Conservation (phyloP, 371 early-diverging fungal species). For the Mycotypha africana region DNA sequence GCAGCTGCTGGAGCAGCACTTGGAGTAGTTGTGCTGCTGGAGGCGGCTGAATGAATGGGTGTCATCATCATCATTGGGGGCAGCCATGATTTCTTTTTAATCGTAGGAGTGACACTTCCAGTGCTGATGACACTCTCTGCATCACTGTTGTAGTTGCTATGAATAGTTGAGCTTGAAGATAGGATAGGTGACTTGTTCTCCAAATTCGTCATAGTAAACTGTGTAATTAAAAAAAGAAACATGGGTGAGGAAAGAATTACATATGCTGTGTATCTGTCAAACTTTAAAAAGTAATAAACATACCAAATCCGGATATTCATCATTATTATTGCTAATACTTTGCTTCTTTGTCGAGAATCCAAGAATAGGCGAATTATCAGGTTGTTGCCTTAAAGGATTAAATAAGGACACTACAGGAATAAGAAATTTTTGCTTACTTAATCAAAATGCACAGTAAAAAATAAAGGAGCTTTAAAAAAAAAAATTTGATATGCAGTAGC, state of each 20-base stretch:
- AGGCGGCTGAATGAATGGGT: neutral
- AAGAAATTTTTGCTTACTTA: too few relatives aligned
- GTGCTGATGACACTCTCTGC: too few relatives aligned
- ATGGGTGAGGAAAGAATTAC: neutral
- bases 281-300: neutral
- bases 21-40: too few relatives aligned
- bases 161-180: neutral
- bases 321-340: neutral
- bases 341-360: too few relatives aligned
- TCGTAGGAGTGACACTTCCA: too few relatives aligned
- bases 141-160: too few relatives aligned
- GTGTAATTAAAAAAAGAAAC: neutral
- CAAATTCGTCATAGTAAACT: slow-evolving; percentile 7
- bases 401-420: slow-evolving; percentile 4
- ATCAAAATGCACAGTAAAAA: too few relatives aligned
- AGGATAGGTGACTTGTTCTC: neutral
- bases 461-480: too few relatives aligned
- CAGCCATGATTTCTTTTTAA: too few relatives aligned
- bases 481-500: too few relatives aligned
- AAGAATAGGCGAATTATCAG: too few relatives aligned
- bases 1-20: too few relatives aligned
- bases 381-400: slow-evolving; percentile 2
- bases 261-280: neutral
- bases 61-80: neutral
- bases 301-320: slow-evolving; percentile 9